These are phyloP conservation scores for Flaveria robusta DNA, from an alignment of 129 eudicot genomes.

Conservation along the genomic window DNA sequence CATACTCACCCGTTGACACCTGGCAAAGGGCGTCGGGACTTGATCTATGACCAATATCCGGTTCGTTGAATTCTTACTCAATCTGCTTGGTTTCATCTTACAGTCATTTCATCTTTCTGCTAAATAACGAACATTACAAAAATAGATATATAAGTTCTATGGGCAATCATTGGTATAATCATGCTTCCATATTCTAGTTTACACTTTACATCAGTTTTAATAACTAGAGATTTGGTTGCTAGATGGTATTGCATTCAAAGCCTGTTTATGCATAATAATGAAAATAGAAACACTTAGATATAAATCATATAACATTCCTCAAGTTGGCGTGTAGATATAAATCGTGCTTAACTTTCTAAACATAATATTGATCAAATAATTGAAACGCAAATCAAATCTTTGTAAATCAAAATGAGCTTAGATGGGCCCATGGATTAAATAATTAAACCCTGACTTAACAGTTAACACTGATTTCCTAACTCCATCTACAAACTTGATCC, in stretches of 20 bases:
- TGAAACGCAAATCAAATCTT: not conserved
- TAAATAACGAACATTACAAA: not conserved
- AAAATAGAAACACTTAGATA: not conserved
- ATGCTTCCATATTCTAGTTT: not conserved
- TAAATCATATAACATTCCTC: not conserved
- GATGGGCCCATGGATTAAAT: not conserved
- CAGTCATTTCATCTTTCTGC: conserved; percentile 4
- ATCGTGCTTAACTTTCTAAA: not conserved
- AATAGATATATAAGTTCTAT: not conserved
- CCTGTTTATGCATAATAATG: not conserved
- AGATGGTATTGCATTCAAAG: no score
- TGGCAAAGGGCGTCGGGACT: conserved; percentile 79
- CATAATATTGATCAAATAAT: not conserved
- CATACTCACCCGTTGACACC: conserved; percentile 80
- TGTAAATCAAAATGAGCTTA: not conserved
- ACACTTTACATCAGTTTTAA: not conserved
- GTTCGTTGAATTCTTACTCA: conserved; percentile 47
- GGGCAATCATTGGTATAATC: not conserved
- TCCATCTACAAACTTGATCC: conserved; percentile 8
- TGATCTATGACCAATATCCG: conserved; percentile 77
- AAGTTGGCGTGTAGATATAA: conserved; percentile 5
- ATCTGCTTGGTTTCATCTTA: not conserved
- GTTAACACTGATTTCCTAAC: not conserved
- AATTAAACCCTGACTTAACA: not conserved
- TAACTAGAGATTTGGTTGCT: not conserved